These are phyloP conservation scores for Arthrobotrys entomopaga DNA, from an alignment of 2,329 filamentous ascomycete species.

Conservation along the genomic window DNA sequence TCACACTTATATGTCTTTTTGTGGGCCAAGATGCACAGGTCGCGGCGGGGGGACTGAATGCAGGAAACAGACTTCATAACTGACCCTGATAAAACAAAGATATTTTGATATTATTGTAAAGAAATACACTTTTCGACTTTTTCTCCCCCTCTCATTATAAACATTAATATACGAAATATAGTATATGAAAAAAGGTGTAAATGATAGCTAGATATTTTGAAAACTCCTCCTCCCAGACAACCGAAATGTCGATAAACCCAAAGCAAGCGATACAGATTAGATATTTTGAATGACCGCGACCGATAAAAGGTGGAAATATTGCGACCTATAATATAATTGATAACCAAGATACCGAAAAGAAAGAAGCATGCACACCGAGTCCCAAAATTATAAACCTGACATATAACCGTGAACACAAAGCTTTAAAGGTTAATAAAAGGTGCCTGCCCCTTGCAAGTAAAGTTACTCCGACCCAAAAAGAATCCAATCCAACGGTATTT, in stretches of 20 bases:
- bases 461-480: background rate
- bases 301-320: conserved; percentile 7
- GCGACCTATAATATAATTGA: background rate
- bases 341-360: conserved; percentile 5
- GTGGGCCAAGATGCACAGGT: too few relatives aligned
- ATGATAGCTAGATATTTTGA: conserved; percentile 4
- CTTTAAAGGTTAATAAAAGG: background rate
- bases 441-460: too few relatives aligned
- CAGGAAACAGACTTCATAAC: too few relatives aligned
- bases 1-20: too few relatives aligned
- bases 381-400: background rate
- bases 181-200: background rate
- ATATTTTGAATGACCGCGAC: conserved; percentile 7
- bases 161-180: conserved; percentile 24
- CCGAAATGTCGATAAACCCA: conserved; percentile 1
- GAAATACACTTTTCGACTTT: conserved; percentile 33
- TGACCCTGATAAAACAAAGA: too few relatives aligned
- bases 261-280: conserved; percentile 9
- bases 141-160: conserved; percentile 24
- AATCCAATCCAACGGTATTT: background rate
- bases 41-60: too few relatives aligned
- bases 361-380: conserved; percentile 1
- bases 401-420: background rate
- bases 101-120: conserved; percentile 1
- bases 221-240: conserved; percentile 2